Evolutionary conservation across 768 basidiomycete species (phyloP), one percentile per base, ranked within the genome.

Genomic region (Tephrocybe sp.): DNA sequence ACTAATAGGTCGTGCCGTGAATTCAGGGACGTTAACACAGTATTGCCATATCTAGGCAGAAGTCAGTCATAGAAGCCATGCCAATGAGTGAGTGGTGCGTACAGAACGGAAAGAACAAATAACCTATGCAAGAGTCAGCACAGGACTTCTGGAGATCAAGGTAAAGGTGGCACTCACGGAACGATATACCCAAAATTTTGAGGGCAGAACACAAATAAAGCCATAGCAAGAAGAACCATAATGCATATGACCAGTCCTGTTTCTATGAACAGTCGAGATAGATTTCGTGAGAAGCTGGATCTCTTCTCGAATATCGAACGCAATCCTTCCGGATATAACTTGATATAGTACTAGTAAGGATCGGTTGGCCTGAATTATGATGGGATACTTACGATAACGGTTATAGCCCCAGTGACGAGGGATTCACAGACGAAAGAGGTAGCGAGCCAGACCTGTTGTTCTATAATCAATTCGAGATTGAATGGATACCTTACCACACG

Each of bases 341-440:
- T 23, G 12, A 42, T n/a, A n/a, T n/a, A 42, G 12, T 3, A 10
- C n/a, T 36, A 3, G 24, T 37, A 15, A 45, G 27, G 11, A 38
- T 27, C 7, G 8, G 15, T 18, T 5, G 19, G 21, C 18, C 13
- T 21, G 25, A 18, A 18, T 40, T 24, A 15, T 10, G 4, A 24
- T n/a, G 6, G 3, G n/a, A n/a, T n/a, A 49, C 63, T 34, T 29
- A 66, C 66, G 31, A 64, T 59, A 39, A 48, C 54, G 23, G 62
- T 43, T 57, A 66, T 61, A 23, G 58, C 54, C 3, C 33, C 54
- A 2, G 64, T 57, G 23, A 68, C 61, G 13, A 66, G 43, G 3
- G 64, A 33, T 44, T 65, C 60, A 11, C 58, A 56, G 16, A 61
- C 47, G 40, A 57, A 52, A 38, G 61, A 63, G 5, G 57, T 53